Conservation (phyloP, 768 basidiomycete species). For the Suillus paluster region DNA sequence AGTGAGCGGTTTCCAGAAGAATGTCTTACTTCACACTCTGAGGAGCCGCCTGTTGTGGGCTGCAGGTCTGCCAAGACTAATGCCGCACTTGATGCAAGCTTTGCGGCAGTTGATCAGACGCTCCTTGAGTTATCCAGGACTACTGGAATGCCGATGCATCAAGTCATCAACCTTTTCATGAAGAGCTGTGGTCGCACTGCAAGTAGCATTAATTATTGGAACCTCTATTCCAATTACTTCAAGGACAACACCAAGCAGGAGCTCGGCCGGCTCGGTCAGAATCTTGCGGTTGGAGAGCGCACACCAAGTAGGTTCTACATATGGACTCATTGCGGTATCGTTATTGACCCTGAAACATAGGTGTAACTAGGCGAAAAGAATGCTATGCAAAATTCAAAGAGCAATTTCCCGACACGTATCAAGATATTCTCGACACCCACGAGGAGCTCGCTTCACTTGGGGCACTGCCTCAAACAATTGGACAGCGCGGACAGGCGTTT, state of each 20-base stretch:
- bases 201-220: slow-evolving; percentile 5
- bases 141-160: slow-evolving; percentile 4
- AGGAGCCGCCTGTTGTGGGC: not conserved
- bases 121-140: not conserved
- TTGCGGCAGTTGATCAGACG: not conserved
- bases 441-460: not conserved
- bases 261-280: not conserved
- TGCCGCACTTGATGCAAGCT: not conserved
- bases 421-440: too few relatives aligned
- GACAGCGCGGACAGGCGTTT: not conserved
- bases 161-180: slow-evolving; percentile 11
- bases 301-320: not conserved
- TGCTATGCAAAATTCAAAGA: too few relatives aligned
- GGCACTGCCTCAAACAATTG: not conserved
- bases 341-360: too few relatives aligned
- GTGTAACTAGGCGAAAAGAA: too few relatives aligned
- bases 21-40: not conserved
- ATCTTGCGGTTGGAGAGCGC: too few relatives aligned
- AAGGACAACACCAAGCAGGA: slow-evolving; percentile 8
- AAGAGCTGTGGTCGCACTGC: slow-evolving; percentile 5
- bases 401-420: too few relatives aligned
- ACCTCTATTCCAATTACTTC: slow-evolving; percentile 6
- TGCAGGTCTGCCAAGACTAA: not conserved
- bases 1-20: not conserved
- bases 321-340: not conserved